These are phyloP conservation scores for Plasmodium gonderi DNA, from an alignment of 169 alveolate species.

Conservation along the genomic window DNA sequence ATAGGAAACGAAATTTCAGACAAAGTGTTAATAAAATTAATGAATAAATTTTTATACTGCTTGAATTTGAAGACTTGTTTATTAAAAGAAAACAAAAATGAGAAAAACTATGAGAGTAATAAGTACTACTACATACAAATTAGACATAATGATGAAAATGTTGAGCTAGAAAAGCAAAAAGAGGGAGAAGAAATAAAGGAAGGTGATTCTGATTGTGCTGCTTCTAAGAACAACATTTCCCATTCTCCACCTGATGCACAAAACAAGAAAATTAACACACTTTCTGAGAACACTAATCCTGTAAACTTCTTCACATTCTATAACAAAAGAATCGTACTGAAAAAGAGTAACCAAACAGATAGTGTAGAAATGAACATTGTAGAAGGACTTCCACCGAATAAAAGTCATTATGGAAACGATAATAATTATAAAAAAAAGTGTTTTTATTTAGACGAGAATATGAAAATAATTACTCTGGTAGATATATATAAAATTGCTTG, in stretches of 20 bases:
- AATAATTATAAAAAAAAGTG: neutral
- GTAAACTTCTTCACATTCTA: constrained; percentile 39
- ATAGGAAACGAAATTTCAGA: constrained; percentile 4
- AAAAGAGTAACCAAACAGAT: neutral
- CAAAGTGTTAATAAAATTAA: constrained; percentile 10
- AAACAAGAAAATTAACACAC: neutral
- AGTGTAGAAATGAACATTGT: neutral
- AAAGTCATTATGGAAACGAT: neutral
- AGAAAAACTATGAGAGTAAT: neutral
- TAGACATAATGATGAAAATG: constrained; percentile 6
- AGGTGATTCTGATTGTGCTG: too few species aligned
- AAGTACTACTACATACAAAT: constrained; percentile 61
- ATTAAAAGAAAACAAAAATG: constrained; percentile 15
- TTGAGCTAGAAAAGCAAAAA: neutral
- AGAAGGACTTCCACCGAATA: neutral
- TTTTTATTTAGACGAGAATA: constrained; percentile 26
- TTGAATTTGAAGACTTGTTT: constrained; percentile 60
- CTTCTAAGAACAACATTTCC: too few species aligned
- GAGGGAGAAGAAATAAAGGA: neutral
- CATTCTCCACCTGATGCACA: too few species aligned
- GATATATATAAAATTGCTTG: constrained; percentile 60
- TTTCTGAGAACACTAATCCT: neutral
- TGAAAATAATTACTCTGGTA: constrained; percentile 25
- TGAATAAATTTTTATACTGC: constrained; percentile 47
- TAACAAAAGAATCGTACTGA: constrained; percentile 35